phyloP scores from a whole-genome alignment of 208 protist species.

The Acanthamoeba royreba region DNA sequence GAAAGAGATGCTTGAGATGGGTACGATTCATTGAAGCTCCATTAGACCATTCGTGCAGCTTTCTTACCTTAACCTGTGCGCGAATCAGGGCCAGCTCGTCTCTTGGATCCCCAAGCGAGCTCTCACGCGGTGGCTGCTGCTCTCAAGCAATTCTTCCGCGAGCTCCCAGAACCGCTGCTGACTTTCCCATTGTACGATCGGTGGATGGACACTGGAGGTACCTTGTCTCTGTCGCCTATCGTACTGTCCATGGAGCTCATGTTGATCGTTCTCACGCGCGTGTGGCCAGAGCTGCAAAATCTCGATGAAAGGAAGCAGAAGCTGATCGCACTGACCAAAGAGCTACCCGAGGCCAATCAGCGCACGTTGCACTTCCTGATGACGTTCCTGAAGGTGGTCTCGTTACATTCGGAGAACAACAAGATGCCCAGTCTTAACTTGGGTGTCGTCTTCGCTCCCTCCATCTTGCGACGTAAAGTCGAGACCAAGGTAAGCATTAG shows the following conservation, averaged over 20 bases:
- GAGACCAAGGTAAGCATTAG: not conserved
- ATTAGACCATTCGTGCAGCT: not conserved
- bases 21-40: not conserved
- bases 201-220: conserved; percentile 48
- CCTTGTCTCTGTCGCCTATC: not conserved
- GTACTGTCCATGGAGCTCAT: not conserved
- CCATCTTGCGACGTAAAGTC: conserved; percentile 1
- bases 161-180: conserved; percentile 42
- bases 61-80: not conserved
- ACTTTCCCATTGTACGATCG: conserved; percentile 34
- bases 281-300: not conserved
- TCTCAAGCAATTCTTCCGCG: conserved; percentile 35
- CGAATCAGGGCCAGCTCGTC: not conserved
- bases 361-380: conserved; percentile 1
- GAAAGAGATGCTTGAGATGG: not conserved
- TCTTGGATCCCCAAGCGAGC: not conserved
- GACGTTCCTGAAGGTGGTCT: conserved; percentile 23
- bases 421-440: conserved; percentile 34
- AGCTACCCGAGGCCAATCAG: not conserved
- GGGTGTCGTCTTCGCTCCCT: conserved; percentile 35
- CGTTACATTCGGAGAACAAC: not conserved
- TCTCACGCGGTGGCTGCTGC: conserved; percentile 14
- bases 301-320: not conserved
- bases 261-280: not conserved
- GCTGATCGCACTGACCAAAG: not conserved